Evolutionary conservation across 352 stramenopile genomes (phyloP).

Genomic region (Phytophthora foliorum): DNA sequence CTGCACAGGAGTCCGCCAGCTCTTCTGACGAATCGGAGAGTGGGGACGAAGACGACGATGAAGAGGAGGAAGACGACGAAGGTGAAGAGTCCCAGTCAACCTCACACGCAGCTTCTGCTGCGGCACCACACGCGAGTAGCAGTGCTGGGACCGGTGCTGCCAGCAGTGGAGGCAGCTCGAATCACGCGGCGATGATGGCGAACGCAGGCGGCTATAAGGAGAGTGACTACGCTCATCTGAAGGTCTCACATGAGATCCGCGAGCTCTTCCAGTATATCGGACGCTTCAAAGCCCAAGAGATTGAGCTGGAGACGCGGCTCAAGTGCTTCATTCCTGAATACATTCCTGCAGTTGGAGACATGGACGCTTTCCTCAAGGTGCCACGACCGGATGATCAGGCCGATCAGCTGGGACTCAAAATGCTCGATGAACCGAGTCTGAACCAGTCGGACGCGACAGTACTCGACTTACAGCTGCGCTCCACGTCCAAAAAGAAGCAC

Average conservation of each 20-base stretch:
- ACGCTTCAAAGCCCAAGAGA: conserved; percentile 95
- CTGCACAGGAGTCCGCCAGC: conserved; percentile 67
- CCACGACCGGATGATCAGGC: conserved; percentile 91
- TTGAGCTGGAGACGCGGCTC: conserved; percentile 95
- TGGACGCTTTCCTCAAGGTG: conserved; percentile 98
- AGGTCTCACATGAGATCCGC: conserved; percentile 91
- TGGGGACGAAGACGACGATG: conserved; percentile 74
- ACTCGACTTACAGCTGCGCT: conserved; percentile 95
- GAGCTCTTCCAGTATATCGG: conserved; percentile 96
- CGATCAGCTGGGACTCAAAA: conserved; percentile 93
- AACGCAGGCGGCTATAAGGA: conserved; percentile 88
- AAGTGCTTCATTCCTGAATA: conserved; percentile 98
- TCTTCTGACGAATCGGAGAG: conserved; percentile 76
- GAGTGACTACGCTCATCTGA: conserved; percentile 88
- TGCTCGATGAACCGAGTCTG: conserved; percentile 94
- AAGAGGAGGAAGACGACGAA: conserved; percentile 71
- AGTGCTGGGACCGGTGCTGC: conserved; percentile 22
- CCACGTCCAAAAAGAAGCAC: conserved; percentile 96
- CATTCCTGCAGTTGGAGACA: conserved; percentile 96
- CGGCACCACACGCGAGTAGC: conserved; percentile 7
- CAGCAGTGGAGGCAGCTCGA: conserved; percentile 31
- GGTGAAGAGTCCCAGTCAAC: conserved; percentile 46
- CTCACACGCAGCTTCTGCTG: conserved; percentile 23
- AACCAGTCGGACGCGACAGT: conserved; percentile 96
- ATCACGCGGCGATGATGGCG: conserved; percentile 70